Evolutionary conservation across 2,329 filamentous ascomycete species (phyloP).

Genomic region (Pseudogymnoascus sp.): DNA sequence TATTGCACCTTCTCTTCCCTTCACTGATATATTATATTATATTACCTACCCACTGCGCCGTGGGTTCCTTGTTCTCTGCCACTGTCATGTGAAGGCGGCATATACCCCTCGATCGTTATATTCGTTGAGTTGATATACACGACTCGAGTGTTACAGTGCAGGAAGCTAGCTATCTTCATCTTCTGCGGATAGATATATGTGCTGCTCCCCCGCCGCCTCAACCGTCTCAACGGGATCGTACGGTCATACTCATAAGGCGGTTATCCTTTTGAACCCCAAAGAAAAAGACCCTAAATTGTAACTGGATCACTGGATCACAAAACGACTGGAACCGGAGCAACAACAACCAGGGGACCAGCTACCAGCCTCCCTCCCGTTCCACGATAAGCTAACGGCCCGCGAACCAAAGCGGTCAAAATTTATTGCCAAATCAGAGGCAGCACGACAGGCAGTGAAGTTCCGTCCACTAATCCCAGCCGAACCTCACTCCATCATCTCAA

Average conservation of each 20-base stretch:
- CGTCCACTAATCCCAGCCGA: constrained; percentile 7
- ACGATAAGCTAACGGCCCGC: constrained; percentile 6
- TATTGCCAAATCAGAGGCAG: constrained; percentile 7
- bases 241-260: not conserved
- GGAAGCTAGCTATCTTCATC: not conserved
- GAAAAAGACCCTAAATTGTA: not conserved
- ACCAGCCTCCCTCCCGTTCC: constrained; percentile 1
- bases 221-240: not conserved
- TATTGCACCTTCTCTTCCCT: not conserved
- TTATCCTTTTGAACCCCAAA: too few species aligned
- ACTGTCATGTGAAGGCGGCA: not conserved
- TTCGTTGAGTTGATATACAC: not conserved
- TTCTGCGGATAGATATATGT: not conserved
- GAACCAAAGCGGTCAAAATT: constrained; percentile 3
- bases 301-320: not conserved
- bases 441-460: constrained; percentile 4
- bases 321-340: not conserved
- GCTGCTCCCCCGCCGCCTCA: not conserved
- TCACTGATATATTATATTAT: not conserved
- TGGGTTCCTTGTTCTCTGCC: not conserved
- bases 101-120: not conserved
- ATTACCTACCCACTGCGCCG: not conserved
- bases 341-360: not conserved
- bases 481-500: not conserved
- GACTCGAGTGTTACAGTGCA: not conserved